Evolutionary conservation across 1,139 yeast species (phyloP).

Genomic region (Saccharomycopsis phalli): DNA sequence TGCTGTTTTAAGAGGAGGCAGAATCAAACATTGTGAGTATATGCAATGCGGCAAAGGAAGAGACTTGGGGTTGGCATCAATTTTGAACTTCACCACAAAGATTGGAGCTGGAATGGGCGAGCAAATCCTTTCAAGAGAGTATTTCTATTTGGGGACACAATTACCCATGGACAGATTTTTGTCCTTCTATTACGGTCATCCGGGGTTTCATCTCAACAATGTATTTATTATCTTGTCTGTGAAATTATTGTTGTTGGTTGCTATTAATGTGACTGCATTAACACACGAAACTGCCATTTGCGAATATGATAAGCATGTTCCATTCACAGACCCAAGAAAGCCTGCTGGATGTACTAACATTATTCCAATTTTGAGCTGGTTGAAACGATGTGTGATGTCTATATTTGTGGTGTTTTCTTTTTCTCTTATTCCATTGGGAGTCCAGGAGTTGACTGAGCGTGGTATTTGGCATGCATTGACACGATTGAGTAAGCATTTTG

Average conservation of each 20-base stretch:
- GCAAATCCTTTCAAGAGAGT: constrained; percentile 76
- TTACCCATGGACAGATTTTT: constrained; percentile 73
- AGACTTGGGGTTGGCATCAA: constrained; percentile 80
- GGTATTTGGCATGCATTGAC: constrained; percentile 57
- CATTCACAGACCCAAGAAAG: constrained; percentile 48
- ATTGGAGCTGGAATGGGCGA: constrained; percentile 97
- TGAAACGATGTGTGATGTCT: constrained; percentile 68
- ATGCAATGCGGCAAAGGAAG: constrained; percentile 90
- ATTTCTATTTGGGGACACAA: constrained; percentile 71
- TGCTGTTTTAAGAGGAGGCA: constrained; percentile 73
- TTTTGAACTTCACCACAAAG: constrained; percentile 75
- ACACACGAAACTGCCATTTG: constrained; percentile 53
- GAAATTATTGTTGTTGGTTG: constrained; percentile 57
- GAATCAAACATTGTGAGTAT: constrained; percentile 81
- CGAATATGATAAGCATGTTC: constrained; percentile 42
- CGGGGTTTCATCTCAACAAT: constrained; percentile 83
- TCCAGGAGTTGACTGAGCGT: constrained; percentile 74
- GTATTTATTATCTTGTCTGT: constrained; percentile 69
- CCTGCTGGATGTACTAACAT: constrained; percentile 75
- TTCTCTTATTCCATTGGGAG: constrained; percentile 68
- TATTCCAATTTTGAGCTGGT: constrained; percentile 72
- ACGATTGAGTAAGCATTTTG: constrained; percentile 54
- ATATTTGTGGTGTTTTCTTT: constrained; percentile 78
- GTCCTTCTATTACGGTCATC: constrained; percentile 85
- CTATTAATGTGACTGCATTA: constrained; percentile 61